Percentiles rank a stretch among this genome's conserved stretches.
Evolutionary conservation across 257 asterid species (phyloP).

Genomic region (Rubia yunnanensis): DNA sequence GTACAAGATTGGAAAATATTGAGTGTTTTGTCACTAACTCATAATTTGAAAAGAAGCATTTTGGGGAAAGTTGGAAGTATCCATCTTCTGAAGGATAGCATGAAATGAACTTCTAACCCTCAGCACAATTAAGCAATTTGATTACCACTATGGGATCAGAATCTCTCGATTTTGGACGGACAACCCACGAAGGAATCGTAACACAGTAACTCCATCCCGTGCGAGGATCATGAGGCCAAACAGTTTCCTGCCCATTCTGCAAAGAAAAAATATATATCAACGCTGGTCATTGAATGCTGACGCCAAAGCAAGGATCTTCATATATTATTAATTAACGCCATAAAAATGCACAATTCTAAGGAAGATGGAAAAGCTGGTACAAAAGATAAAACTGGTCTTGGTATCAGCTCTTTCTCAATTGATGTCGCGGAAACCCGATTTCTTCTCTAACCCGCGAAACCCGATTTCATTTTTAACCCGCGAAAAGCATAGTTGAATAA

Average conservation of each 20-base stretch:
- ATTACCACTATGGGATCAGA: slow-evolving; percentile 94
- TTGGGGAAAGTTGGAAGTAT: background rate
- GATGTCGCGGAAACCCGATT: background rate
- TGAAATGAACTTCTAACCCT: slow-evolving; percentile 15
- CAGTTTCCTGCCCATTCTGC: slow-evolving; percentile 81
- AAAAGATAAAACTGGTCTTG: background rate
- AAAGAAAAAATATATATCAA: slow-evolving; percentile 15
- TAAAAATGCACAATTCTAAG: background rate
- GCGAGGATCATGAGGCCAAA: slow-evolving; percentile 95
- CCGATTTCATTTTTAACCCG: background rate
- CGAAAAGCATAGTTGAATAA: background rate
- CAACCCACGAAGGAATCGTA: slow-evolving; percentile 89
- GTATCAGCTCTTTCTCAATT: background rate
- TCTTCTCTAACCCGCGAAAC: background rate
- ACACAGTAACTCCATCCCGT: slow-evolving; percentile 98
- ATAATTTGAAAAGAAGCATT: background rate
- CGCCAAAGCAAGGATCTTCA: background rate
- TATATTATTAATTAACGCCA: too few relatives aligned
- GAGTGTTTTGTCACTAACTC: background rate
- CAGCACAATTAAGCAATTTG: slow-evolving; percentile 18
- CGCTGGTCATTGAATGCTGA: background rate
- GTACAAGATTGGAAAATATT: background rate
- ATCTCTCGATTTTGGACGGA: slow-evolving; percentile 85
- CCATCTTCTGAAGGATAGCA: slow-evolving; percentile 14
- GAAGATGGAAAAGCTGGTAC: background rate